Evolutionary conservation across 78 protist genomes (phyloP).

Genomic region (Cyanophora paradoxa): DNA sequence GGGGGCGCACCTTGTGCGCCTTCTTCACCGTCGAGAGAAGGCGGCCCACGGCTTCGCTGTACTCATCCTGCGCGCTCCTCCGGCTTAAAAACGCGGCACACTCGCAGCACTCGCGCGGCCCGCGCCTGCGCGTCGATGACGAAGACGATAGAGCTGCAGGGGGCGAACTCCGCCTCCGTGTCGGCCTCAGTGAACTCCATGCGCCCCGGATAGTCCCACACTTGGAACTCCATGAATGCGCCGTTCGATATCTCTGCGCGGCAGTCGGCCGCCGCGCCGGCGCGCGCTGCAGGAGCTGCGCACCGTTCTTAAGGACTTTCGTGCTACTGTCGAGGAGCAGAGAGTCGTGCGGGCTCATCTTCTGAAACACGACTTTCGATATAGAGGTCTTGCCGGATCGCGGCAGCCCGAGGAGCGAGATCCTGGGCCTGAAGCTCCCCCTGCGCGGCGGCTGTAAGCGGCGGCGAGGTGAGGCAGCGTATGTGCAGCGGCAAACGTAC

Average conservation of each 20-base stretch:
- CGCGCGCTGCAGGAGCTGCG: neutral
- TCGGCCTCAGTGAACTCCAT: constrained; percentile 53
- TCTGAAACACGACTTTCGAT: constrained; percentile 78
- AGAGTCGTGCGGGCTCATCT: constrained; percentile 93
- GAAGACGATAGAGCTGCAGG: constrained; percentile 89
- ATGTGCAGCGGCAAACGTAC: too few relatives aligned
- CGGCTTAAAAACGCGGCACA: too few relatives aligned
- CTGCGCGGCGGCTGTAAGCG: too few relatives aligned
- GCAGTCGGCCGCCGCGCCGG: neutral
- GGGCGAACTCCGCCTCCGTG: constrained; percentile 57
- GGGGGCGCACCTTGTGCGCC: constrained; percentile 38
- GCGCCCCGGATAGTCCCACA: constrained; percentile 95
- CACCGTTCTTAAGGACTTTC: constrained; percentile 54
- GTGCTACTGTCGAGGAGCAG: constrained; percentile 76
- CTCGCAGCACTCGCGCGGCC: neutral
- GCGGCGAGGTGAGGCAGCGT: too few relatives aligned
- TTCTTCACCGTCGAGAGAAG: constrained; percentile 41
- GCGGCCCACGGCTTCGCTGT: constrained; percentile 50
- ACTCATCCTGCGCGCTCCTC: constrained; percentile 29
- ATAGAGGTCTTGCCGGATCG: constrained; percentile 3
- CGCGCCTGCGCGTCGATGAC: constrained; percentile 88
- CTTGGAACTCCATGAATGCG: constrained; percentile 81
- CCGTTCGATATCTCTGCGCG: constrained; percentile 57
- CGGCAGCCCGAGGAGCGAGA: constrained; percentile 59
- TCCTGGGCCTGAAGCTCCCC: constrained; percentile 43